Base-by-base conservation (phyloP, 2,329 filamentous ascomycete species). In the Sarocladium strictum region DNA sequence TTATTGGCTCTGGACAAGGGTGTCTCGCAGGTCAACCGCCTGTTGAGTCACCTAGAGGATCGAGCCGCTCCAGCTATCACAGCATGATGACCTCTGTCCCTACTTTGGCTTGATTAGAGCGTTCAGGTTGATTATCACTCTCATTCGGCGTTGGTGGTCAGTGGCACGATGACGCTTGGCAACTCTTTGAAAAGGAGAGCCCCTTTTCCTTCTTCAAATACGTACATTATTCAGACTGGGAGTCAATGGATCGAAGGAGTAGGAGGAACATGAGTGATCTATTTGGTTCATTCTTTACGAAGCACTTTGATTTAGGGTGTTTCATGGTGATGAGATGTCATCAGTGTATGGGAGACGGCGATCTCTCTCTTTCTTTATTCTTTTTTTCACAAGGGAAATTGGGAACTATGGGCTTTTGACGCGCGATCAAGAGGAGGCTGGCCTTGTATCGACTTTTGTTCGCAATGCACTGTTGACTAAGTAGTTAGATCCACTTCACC, bases 401-500 rank as follows among this genome's bases (percentile, higher is more conserved):
- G 23, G 40, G 40, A 45, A 15, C 17, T n/a, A 40, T 9, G 17
- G 14, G 9, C 14, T n/a, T 40, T 15, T 15, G 37, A 40, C 37
- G 17, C 40, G 40, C 17, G n/a, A 17, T 21, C 35, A 26, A 23
- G 17, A 19, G 40, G 24, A 11, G 21, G 40, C 10, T 45, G n/a
- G 47, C 6, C 24, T 47, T 38, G 35, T 38, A 38, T 38, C 12
- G 35, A n/a, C 35, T 15, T 7, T 45, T 45, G 40, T 23, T 24
- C 15, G 17, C 10, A 10, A 35, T 10, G 47, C 11, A n/a, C 12
- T 51, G 47, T 27, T 33, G 15, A 27, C 27, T 51, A 51, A n/a
- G n/a, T n/a, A n/a, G 47, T 35, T 51, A 51, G 27, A 51, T 51
- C 35, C 47, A 19, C 27, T 51, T 51, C 47, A n/a, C 43, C 43